phyloP scores from a whole-genome alignment of 2,329 filamentous ascomycete species.

The Rhexocercosporidium sp. region DNA sequence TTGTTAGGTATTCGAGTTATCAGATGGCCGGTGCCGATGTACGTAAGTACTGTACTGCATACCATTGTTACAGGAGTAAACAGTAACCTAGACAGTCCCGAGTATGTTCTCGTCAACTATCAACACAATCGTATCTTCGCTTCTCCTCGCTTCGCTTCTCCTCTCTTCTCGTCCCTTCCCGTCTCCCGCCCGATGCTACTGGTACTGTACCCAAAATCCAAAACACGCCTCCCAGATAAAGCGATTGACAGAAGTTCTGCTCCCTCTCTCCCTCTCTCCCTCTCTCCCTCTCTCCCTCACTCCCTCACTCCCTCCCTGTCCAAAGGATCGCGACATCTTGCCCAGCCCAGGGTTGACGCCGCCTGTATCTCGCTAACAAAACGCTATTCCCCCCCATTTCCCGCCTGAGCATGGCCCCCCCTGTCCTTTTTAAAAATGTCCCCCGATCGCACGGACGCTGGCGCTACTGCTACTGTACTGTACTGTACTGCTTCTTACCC shows the following conservation, averaged over 20 bases:
- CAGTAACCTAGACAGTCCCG: neutral
- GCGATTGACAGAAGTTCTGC: too few species aligned
- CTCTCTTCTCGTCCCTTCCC: too few species aligned
- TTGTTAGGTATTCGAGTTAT: too few species aligned
- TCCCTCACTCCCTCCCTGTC: too few species aligned
- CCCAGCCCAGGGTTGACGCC: neutral
- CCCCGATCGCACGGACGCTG: conserved; percentile 3
- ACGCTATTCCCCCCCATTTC: neutral
- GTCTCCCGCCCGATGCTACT: too few species aligned
- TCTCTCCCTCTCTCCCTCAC: too few species aligned
- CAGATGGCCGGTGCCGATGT: neutral
- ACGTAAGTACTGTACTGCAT: neutral
- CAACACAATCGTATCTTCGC: neutral
- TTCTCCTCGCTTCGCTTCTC: too few species aligned
- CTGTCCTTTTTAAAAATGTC: neutral
- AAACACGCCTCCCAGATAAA: neutral
- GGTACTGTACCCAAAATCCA: too few species aligned
- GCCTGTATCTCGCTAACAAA: neutral
- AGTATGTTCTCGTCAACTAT: neutral
- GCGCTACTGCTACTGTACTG: too few species aligned
- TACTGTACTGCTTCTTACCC: too few species aligned
- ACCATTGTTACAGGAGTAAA: too few species aligned
- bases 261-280: too few species aligned
- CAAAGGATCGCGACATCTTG: conserved; percentile 5
- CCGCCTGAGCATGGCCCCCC: neutral